phyloP scores from a whole-genome alignment of 805 yeast genomes.

The Grigorovia yakushimaensis region DNA sequence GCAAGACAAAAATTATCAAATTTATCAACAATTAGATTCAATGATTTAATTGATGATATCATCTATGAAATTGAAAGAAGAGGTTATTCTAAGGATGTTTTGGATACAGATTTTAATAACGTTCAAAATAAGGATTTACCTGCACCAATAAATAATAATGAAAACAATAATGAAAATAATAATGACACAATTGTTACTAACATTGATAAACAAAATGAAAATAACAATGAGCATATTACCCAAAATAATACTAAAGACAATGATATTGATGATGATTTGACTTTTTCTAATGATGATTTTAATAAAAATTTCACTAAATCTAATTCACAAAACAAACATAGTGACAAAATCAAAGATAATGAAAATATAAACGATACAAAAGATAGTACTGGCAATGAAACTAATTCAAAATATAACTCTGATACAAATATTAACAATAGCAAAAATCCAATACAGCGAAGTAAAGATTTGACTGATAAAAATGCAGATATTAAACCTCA shows the following conservation, averaged over 20 bases:
- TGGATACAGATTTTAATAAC: too few relatives aligned
- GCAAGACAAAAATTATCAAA: slow-evolving; percentile 87
- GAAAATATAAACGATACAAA: background rate
- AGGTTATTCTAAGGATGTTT: slow-evolving; percentile 28
- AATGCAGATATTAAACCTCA: background rate
- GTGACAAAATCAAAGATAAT: background rate
- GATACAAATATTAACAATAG: background rate
- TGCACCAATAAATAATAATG: background rate
- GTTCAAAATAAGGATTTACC: too few relatives aligned
- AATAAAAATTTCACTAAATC: background rate
- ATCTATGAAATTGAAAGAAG: slow-evolving; percentile 78
- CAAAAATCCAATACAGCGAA: background rate
- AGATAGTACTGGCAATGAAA: background rate
- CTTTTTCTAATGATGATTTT: background rate
- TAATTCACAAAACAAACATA: background rate
- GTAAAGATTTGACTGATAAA: background rate
- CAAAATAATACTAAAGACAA: too few relatives aligned
- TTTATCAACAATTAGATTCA: slow-evolving; percentile 71
- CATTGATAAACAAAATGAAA: background rate
- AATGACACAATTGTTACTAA: background rate
- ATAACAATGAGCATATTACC: background rate
- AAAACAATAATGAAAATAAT: background rate
- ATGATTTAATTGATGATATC: slow-evolving; percentile 85
- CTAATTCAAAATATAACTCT: too few relatives aligned
- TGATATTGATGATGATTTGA: background rate